Evolutionary conservation across 164 flowering plant genomes (phyloP).

Genomic region (Cinnamomum micranthum): DNA sequence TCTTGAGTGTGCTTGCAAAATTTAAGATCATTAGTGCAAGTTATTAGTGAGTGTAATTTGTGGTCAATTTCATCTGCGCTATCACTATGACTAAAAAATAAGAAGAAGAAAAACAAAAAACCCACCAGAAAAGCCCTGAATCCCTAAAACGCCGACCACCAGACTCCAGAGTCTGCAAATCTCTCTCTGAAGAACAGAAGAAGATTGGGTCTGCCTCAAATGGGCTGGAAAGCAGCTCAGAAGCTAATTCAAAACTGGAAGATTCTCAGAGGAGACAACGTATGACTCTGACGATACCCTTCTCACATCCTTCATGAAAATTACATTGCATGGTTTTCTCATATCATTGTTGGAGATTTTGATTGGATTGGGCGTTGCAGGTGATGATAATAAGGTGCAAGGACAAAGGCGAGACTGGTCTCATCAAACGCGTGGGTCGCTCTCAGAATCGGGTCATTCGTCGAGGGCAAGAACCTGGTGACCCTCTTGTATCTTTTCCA

Average conservation of each 20-base stretch:
- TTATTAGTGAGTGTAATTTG: too few species aligned
- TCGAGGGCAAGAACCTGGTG: constrained; percentile 92
- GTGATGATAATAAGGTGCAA: constrained; percentile 93
- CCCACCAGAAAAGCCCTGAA: too few species aligned
- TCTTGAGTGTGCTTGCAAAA: too few species aligned
- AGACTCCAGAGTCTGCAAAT: too few species aligned
- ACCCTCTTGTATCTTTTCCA: constrained; percentile 8
- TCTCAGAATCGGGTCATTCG: constrained; percentile 96
- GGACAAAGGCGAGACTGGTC: constrained; percentile 79
- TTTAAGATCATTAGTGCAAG: too few species aligned
- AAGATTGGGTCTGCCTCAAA: constrained; percentile 8
- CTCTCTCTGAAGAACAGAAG: too few species aligned
- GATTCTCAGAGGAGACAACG: constrained; percentile 84
- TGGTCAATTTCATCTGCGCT: too few species aligned
- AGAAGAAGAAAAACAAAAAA: too few species aligned
- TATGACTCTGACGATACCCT: constrained; percentile 15
- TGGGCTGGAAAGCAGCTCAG: constrained; percentile 98
- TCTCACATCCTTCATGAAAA: background rate
- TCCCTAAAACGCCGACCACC: too few species aligned
- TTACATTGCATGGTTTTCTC: background rate
- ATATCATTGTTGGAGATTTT: background rate
- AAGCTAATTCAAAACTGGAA: constrained; percentile 86
- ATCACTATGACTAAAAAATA: too few species aligned
- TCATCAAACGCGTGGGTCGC: constrained; percentile 84
- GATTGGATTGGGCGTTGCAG: constrained; percentile 24